Conservation (phyloP, 2,329 filamentous ascomycete genomes). For the Ascochyta pisi region DNA sequence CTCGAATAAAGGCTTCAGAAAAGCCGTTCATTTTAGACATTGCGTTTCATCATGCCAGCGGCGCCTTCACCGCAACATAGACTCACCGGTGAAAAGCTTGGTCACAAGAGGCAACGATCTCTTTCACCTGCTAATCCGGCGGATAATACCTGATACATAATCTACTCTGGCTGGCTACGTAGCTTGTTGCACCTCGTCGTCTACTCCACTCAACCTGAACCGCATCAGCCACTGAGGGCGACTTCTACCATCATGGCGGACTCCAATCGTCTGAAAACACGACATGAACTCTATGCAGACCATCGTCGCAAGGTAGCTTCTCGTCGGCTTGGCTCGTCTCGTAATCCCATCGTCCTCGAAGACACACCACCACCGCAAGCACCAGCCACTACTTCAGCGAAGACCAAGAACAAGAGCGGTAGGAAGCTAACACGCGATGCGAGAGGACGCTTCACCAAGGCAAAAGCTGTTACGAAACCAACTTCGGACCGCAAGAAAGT, state of each 20-base stretch:
- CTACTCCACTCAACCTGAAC: neutral
- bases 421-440: neutral
- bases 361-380: neutral
- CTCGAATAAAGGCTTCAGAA: no score
- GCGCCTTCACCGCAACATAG: neutral
- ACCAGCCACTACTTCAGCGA: neutral
- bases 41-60: neutral
- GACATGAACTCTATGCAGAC: constrained; percentile 10
- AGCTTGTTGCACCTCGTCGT: neutral
- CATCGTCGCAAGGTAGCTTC: neutral
- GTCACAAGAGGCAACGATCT: neutral
- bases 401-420: neutral
- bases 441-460: constrained; percentile 12
- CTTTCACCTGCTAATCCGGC: neutral
- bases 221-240: neutral
- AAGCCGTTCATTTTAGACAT: no score
- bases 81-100: neutral
- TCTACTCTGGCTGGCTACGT: constrained; percentile 1
- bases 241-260: constrained; percentile 15
- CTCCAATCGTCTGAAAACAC: constrained; percentile 14
- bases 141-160: neutral
- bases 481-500: constrained; percentile 9
- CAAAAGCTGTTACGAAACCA: constrained; percentile 1
- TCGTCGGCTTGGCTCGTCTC: neutral
- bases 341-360: constrained; percentile 6